Percentiles rank a stretch among this genome's conserved stretches.
Conservation (phyloP, 768 basidiomycete species). For the Suillus weaverae region DNA sequence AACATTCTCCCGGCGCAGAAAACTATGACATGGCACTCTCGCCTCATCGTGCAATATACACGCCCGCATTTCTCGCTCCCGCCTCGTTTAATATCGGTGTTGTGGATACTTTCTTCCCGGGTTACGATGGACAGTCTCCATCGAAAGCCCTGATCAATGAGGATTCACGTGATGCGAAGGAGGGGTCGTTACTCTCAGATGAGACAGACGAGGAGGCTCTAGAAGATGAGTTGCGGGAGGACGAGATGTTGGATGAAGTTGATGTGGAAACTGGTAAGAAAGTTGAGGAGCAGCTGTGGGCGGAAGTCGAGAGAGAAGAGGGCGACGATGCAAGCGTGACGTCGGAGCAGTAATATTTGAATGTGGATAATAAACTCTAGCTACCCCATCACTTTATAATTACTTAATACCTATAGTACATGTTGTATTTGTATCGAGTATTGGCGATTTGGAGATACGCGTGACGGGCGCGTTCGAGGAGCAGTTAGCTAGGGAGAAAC, state of each 20-base stretch:
- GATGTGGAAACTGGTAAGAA: conserved; percentile 34
- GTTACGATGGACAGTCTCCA: conserved; percentile 26
- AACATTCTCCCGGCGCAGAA: conserved; percentile 9
- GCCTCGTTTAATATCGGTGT: conserved; percentile 13
- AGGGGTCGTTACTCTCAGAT: conserved; percentile 29
- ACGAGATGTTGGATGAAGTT: conserved; percentile 38
- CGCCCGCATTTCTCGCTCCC: conserved; percentile 38
- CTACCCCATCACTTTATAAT: not conserved
- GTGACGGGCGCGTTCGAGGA: too few species aligned
- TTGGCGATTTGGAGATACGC: not conserved
- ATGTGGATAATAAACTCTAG: not conserved
- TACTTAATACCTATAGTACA: not conserved
- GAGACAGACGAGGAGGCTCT: conserved; percentile 40
- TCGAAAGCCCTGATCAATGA: conserved; percentile 16
- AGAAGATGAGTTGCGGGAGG: conserved; percentile 42
- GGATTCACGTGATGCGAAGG: conserved; percentile 20
- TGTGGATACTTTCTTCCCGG: conserved; percentile 16
- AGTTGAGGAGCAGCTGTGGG: conserved; percentile 48
- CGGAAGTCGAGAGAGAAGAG: conserved; percentile 29
- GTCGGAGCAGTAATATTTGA: not conserved
- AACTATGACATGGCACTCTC: conserved; percentile 15
- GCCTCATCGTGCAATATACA: conserved; percentile 32
- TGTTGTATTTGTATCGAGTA: not conserved
- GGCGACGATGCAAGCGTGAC: not conserved
- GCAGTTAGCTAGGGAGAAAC: too few species aligned